These are phyloP conservation scores for Sarocladium oryzae DNA, from an alignment of 2,329 filamentous ascomycete genomes.

Conservation along the genomic window DNA sequence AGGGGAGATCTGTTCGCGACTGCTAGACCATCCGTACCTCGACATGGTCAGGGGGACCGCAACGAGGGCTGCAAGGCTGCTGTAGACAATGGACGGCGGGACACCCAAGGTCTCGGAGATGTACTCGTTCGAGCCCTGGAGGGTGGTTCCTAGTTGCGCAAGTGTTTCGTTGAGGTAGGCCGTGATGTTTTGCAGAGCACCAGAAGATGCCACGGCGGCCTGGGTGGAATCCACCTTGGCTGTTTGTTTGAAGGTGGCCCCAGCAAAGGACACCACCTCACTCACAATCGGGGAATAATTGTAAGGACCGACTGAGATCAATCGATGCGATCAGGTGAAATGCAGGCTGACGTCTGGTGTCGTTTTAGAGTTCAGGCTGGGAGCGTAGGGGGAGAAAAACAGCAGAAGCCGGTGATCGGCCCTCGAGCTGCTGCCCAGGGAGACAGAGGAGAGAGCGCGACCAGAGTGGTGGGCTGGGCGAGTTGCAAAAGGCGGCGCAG, in stretches of 20 bases:
- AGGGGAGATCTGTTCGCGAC: slow-evolving; percentile 43
- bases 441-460: too few relatives aligned
- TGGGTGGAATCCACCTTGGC: slow-evolving; percentile 58
- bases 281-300: slow-evolving; percentile 6
- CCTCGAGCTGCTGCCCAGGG: too few relatives aligned
- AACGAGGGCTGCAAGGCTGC: slow-evolving; percentile 42
- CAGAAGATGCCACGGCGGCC: slow-evolving; percentile 52
- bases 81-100: slow-evolving; percentile 42
- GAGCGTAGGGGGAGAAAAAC: not conserved
- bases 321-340: not conserved
- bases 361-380: slow-evolving; percentile 6
- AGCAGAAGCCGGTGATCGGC: not conserved
- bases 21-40: slow-evolving; percentile 44
- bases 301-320: not conserved
- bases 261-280: slow-evolving; percentile 14
- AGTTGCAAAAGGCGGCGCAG: not conserved
- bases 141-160: slow-evolving; percentile 39
- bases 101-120: slow-evolving; percentile 44
- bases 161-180: slow-evolving; percentile 51
- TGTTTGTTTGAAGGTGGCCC: slow-evolving; percentile 17
- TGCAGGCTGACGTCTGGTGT: slow-evolving; percentile 9
- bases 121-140: slow-evolving; percentile 45
- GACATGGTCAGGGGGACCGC: slow-evolving; percentile 48
- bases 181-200: slow-evolving; percentile 55
- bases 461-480: not conserved